A percentile compares a stretch with the other conserved stretches of the same genome.
phyloP scores from a whole-genome alignment of 1,284 basidiomycete genomes.

The Mycena citricolor region DNA sequence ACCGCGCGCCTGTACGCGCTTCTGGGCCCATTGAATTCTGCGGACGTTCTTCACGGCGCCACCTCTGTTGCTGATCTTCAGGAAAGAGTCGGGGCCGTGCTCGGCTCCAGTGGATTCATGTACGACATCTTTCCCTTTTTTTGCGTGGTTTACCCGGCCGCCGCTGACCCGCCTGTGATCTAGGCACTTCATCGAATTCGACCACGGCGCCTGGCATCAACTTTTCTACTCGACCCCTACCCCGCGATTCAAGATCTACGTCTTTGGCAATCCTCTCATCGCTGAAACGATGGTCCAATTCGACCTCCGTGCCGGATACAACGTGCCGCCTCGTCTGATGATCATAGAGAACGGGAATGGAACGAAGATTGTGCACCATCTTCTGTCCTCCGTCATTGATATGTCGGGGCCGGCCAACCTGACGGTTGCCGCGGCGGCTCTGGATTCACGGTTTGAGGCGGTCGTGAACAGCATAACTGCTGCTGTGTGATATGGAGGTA shows the following conservation, averaged over 20 bases:
- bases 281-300: conserved; percentile 47
- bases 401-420: conserved; percentile 30
- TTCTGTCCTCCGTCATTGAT: conserved; percentile 44
- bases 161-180: no score
- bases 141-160: no score
- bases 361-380: conserved; percentile 49
- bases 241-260: conserved; percentile 43
- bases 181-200: conserved; percentile 46
- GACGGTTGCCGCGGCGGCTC: conserved; percentile 32
- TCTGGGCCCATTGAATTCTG: no score
- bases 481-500: no score
- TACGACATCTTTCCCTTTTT: conserved; percentile 27
- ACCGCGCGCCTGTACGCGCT: conserved; percentile 44
- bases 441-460: conserved; percentile 48
- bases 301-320: conserved; percentile 43
- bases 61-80: conserved; percentile 41
- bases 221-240: conserved; percentile 30
- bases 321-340: conserved; percentile 50
- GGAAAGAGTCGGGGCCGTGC: conserved; percentile 31
- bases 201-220: conserved; percentile 43
- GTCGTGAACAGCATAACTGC: conserved; percentile 37
- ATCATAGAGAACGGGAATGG: conserved; percentile 42
- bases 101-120: conserved; percentile 45
- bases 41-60: conserved; percentile 29
- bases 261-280: conserved; percentile 53